These are phyloP conservation scores for Leucosporidium scottii DNA, from an alignment of 768 basidiomycete species.

Conservation along the genomic window DNA sequence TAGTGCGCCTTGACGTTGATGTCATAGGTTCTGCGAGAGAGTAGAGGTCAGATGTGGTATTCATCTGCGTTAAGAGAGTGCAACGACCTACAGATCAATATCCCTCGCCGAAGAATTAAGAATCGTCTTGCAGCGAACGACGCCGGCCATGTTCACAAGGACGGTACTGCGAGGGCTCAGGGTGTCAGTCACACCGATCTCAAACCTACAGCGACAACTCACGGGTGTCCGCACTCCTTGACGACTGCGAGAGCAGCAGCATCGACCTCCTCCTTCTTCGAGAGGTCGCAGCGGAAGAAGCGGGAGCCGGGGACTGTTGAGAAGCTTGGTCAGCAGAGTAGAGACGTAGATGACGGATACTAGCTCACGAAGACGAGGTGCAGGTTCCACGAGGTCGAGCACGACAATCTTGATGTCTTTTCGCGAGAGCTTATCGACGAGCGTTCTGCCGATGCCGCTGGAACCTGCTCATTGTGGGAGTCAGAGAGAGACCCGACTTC, in stretches of 20 bases:
- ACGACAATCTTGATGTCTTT: slow-evolving; percentile 77
- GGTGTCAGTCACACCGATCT: too few species aligned
- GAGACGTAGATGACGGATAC: background rate
- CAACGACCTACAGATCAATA: slow-evolving; percentile 59
- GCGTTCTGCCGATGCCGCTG: slow-evolving; percentile 78
- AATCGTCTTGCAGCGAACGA: slow-evolving; percentile 80
- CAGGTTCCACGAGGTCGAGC: slow-evolving; percentile 70
- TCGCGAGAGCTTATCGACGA: slow-evolving; percentile 78
- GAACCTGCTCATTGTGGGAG: slow-evolving; percentile 51
- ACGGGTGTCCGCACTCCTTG: slow-evolving; percentile 57
- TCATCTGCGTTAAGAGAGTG: background rate
- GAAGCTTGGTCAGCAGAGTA: slow-evolving; percentile 45
- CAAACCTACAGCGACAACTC: too few species aligned
- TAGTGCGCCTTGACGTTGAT: slow-evolving; percentile 85
- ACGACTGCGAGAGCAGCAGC: slow-evolving; percentile 63
- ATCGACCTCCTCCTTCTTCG: slow-evolving; percentile 77
- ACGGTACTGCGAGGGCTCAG: slow-evolving; percentile 67
- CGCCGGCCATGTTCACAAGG: slow-evolving; percentile 89
- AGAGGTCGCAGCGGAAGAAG: slow-evolving; percentile 87
- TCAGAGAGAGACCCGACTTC: background rate
- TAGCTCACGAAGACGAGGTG: slow-evolving; percentile 63
- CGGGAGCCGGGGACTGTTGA: slow-evolving; percentile 50
- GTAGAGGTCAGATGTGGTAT: background rate
- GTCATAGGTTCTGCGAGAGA: slow-evolving; percentile 65
- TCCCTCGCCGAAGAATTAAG: slow-evolving; percentile 72